Base-by-base conservation (phyloP, 495 filamentous ascomycete genomes). In the Tuber borchii region DNA sequence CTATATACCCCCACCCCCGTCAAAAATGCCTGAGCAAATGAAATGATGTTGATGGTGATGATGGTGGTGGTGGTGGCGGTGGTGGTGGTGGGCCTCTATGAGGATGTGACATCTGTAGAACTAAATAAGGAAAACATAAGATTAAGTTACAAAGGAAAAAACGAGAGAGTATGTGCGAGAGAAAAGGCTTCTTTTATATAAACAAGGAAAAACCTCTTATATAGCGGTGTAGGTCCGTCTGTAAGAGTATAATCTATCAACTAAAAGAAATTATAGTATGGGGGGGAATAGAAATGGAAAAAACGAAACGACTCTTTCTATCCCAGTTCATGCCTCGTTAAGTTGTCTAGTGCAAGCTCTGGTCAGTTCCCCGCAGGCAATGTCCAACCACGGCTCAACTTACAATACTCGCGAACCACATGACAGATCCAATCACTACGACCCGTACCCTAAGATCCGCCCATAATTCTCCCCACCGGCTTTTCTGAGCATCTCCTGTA, bases 351-450 rank as follows among this genome's bases (percentile, higher is more conserved):
- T 31, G 26, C 51, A 16, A 61, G 10, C n/a, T 61, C 26, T n/a
- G 26, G 26, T 61, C 51, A 61, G 51, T n/a, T 16, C 26, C 51
- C 12, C 12, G n/a, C n/a, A 61, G 26, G n/a, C 51, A 61, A 31
- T 31, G 12, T 31, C n/a, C 16, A 31, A 31, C n/a, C 9, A 16
- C 51, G 26, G 73, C 51, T 39, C 71, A 71, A 46, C 79, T 77
- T 79, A 81, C 79, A 76, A 81, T 72, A 74, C 73, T 81, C 34
- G 78, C 56, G 69, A 84, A 34, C 84, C 84, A 85, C 75, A 84
- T 46, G 17, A 76, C 73, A 16, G 72, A 42, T 40, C 82, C 51
- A 71, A 85, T 82, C 39, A 68, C 40, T 26, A n/a, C 73, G 37
- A 84, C 68, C 69, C 81, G 81, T 48, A 78, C 77, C 48, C 74